phyloP scores from a whole-genome alignment of 345 rosid species.

The Camelina neglecta region DNA sequence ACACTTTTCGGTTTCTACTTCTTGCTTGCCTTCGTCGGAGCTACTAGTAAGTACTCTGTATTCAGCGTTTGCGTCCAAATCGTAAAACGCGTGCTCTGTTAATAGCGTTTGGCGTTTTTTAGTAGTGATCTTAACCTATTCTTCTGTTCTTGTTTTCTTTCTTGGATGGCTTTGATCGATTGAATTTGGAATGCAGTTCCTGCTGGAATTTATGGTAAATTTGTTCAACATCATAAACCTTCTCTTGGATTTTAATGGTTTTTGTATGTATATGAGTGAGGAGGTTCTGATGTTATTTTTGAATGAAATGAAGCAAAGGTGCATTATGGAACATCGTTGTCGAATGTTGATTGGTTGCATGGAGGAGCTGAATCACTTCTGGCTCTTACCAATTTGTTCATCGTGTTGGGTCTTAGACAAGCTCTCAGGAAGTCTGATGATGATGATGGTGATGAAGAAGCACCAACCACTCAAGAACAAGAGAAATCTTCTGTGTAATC shows the following conservation, averaged over 20 bases:
- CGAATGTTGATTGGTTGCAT: constrained; percentile 94
- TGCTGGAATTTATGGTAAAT: constrained; percentile 83
- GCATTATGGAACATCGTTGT: constrained; percentile 82
- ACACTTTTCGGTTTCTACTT: constrained; percentile 95
- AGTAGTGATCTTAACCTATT: constrained; percentile 29
- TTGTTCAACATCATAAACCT: constrained; percentile 16
- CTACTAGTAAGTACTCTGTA: constrained; percentile 66
- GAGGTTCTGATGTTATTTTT: neutral
- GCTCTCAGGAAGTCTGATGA: constrained; percentile 60
- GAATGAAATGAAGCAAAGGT: constrained; percentile 49
- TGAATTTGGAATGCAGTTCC: constrained; percentile 56
- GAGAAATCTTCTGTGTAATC: constrained; percentile 25
- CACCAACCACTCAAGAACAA: constrained; percentile 27
- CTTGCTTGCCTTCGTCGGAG: constrained; percentile 89
- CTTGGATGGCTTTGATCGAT: constrained; percentile 14
- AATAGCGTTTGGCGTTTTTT: constrained; percentile 31
- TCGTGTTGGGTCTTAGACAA: constrained; percentile 85
- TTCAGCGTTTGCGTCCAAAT: neutral
- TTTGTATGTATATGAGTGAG: too few relatives aligned
- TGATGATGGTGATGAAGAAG: constrained; percentile 15
- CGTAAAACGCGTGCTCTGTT: neutral
- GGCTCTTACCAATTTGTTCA: constrained; percentile 81
- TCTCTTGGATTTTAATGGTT: constrained; percentile 3
- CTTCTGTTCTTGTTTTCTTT: constrained; percentile 9
- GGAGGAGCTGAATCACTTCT: constrained; percentile 96